Evolutionary conservation across 192 early-diverging fungal species (phyloP).

Genomic region (Backusella luteola): DNA sequence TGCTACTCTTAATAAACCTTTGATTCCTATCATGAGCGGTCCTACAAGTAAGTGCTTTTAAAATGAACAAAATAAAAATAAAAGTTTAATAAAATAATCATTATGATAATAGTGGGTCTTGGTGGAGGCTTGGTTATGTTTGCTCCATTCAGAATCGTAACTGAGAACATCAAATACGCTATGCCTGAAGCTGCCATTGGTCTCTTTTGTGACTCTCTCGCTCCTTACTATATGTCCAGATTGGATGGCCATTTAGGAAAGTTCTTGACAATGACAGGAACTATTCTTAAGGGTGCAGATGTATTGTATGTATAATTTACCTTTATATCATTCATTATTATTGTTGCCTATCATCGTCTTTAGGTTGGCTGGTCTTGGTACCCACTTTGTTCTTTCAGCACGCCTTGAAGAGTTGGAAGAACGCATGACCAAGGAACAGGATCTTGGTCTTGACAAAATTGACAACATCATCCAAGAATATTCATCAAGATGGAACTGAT

Average conservation of each 20-base stretch:
- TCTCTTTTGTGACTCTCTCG: conserved; percentile 97
- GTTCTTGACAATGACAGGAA: conserved; percentile 86
- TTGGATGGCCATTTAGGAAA: conserved; percentile 91
- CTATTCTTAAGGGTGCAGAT: conserved; percentile 74
- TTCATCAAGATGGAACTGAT: conserved; percentile 76
- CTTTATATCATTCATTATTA: too few relatives aligned
- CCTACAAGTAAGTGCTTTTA: conserved; percentile 57
- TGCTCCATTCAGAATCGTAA: conserved; percentile 92
- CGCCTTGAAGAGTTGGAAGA: conserved; percentile 76
- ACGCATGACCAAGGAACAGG: conserved; percentile 77
- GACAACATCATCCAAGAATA: conserved; percentile 92
- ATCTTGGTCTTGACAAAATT: conserved; percentile 73
- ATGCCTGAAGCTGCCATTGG: conserved; percentile 98
- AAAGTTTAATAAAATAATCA: background rate
- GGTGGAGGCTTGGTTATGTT: conserved; percentile 94
- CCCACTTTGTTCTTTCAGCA: conserved; percentile 90
- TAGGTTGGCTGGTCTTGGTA: conserved; percentile 85
- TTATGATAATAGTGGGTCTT: conserved; percentile 77
- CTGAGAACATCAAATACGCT: conserved; percentile 90
- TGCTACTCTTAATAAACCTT: conserved; percentile 81
- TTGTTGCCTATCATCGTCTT: too few relatives aligned
- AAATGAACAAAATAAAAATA: background rate
- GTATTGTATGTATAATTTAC: conserved; percentile 45
- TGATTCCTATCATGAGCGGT: conserved; percentile 86
- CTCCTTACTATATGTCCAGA: conserved; percentile 90